Evolutionary conservation across 2,329 filamentous ascomycete species (phyloP), one percentile per base, ranked within the genome.

Genomic region (Dichotomopilus funicola): DNA sequence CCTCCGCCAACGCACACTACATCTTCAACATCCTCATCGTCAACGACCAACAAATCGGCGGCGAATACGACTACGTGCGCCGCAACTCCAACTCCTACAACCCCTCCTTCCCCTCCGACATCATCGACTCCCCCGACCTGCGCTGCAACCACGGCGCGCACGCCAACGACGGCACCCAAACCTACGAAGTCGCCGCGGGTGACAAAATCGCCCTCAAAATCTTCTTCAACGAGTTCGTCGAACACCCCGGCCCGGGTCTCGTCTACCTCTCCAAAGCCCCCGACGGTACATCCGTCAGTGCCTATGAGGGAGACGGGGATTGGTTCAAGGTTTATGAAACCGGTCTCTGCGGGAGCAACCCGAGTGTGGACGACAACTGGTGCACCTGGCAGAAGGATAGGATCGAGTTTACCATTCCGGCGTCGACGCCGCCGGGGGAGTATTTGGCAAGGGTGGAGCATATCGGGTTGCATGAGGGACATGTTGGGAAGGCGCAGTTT

Each of bases 31-130:
- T 68, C 52, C 65, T 72, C 47, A 68, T 71, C 49, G 71, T 75
- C 65, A 76, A 78, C 64, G 75, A 71, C 62, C 63, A 67, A 56
- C 68, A 66, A 51, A 65, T 70, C 53, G 74, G 72, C 46, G 72
- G 70, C 49, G 71, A 73, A 53, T 75, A 72, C 65, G 68, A 70
- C 45, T 79, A 78, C 68, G 73, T 79, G 62, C 75, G 78, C 59
- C 66, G 61, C 55, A 73, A 73, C 63, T 72, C 68, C 59, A 73
- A 72, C 65, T 64, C 63, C 27, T 72, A 71, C 64, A 70, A 68
- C 66, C 70, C 70, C 44, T 65, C 67, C 54, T 67, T 65, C 53
- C 40, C 49, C 13, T 8, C 6, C n/a, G 49, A 42, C 33, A 44
- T 42, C 42, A 52, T 52, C 34, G 34, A 13, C 9, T 42, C 50